Evolutionary conservation across 345 rosid genomes (phyloP).

Genomic region (Camelina laxa): DNA sequence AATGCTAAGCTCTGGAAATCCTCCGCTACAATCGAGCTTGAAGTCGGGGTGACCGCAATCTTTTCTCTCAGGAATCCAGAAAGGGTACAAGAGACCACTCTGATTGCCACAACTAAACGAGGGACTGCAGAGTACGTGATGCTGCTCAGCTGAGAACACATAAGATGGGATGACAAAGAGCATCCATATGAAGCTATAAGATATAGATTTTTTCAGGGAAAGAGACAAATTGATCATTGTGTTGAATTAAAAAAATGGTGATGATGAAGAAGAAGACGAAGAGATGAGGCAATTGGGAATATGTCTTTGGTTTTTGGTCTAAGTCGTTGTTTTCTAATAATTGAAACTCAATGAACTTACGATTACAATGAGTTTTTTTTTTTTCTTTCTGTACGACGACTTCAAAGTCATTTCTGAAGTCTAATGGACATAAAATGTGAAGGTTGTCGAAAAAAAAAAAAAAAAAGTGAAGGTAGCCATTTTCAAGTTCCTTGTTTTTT

Average conservation of each 20-base stretch:
- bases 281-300: neutral
- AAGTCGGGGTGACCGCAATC: slow-evolving; percentile 50
- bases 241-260: neutral
- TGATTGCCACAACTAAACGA: slow-evolving; percentile 28
- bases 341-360: neutral
- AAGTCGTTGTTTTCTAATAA: no score
- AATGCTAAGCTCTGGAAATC: slow-evolving; percentile 30
- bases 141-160: slow-evolving; percentile 13
- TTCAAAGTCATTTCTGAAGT: no score
- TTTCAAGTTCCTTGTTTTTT: no score
- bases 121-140: neutral
- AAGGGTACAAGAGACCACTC: slow-evolving; percentile 36
- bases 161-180: slow-evolving; percentile 9
- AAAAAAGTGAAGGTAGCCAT: no score
- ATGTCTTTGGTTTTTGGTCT: no score
- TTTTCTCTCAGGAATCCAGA: slow-evolving; percentile 36
- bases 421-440: no score
- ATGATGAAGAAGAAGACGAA: no score
- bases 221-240: neutral
- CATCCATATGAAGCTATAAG: neutral
- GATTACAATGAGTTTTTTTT: no score
- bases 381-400: neutral
- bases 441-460: no score
- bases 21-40: slow-evolving; percentile 19
- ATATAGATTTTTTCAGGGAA: neutral